phyloP scores from a whole-genome alignment of 768 basidiomycete genomes.

The Suillus paluster region DNA sequence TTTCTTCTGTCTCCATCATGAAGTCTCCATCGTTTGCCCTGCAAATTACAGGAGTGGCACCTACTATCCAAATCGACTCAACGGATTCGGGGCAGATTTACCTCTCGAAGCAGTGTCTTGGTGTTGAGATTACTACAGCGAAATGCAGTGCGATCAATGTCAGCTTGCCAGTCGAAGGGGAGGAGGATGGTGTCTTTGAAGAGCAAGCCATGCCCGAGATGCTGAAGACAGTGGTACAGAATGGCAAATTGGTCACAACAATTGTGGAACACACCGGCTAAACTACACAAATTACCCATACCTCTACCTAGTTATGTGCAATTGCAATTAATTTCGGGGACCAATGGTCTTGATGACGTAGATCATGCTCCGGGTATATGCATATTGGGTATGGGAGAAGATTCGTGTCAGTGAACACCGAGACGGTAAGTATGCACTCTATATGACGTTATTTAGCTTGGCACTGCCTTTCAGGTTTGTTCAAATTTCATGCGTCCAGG shows the following conservation, averaged over 20 bases:
- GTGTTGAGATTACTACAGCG: slow-evolving; percentile 87
- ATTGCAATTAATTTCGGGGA: neutral
- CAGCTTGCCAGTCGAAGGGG: slow-evolving; percentile 81
- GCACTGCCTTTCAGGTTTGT: slow-evolving; percentile 7
- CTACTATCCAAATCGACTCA: slow-evolving; percentile 92
- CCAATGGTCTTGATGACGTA: neutral
- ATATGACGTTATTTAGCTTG: neutral
- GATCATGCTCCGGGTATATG: too few species aligned
- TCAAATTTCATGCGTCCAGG: neutral
- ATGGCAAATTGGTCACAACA: slow-evolving; percentile 85
- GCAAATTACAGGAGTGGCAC: slow-evolving; percentile 88
- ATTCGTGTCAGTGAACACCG: too few species aligned
- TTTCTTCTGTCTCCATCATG: slow-evolving; percentile 89
- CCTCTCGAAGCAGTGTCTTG: slow-evolving; percentile 81
- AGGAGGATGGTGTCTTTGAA: slow-evolving; percentile 90
- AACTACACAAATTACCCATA: neutral
- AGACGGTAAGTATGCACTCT: too few species aligned
- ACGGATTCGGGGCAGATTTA: slow-evolving; percentile 97
- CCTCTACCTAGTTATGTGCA: neutral
- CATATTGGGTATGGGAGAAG: too few species aligned
- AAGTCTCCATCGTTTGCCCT: slow-evolving; percentile 92
- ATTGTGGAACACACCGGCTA: slow-evolving; percentile 87
- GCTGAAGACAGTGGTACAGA: slow-evolving; percentile 81
- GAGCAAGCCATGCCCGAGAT: slow-evolving; percentile 95
- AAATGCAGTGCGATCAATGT: slow-evolving; percentile 95